A percentile compares a stretch with the other conserved stretches of the same genome.
These are phyloP conservation scores for Clavariopsis aquatica DNA, from an alignment of 495 filamentous ascomycete genomes.

Conservation along the genomic window DNA sequence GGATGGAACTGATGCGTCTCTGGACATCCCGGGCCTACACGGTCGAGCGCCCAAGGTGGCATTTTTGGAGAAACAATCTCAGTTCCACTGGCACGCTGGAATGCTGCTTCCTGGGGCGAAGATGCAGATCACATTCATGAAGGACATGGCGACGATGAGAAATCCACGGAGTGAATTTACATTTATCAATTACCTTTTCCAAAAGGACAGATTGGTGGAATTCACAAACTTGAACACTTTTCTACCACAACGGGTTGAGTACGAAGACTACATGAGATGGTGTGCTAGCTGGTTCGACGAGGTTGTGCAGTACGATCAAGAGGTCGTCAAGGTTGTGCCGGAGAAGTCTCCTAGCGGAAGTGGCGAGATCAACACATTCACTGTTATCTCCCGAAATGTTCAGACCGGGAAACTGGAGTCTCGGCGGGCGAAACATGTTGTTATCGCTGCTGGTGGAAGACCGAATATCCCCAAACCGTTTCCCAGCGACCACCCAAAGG, in stretches of 20 bases:
- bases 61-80: conserved; percentile 81
- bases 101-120: conserved; percentile 91
- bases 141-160: conserved; percentile 87
- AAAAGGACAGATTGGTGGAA: conserved; percentile 73
- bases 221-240: conserved; percentile 93
- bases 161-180: conserved; percentile 90
- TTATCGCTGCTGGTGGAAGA: conserved; percentile 81
- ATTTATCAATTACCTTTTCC: conserved; percentile 89
- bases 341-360: conserved; percentile 42
- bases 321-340: conserved; percentile 65
- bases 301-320: conserved; percentile 73
- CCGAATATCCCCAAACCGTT: conserved; percentile 72
- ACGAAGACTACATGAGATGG: conserved; percentile 94
- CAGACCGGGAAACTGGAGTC: conserved; percentile 54
- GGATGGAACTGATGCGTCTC: conserved; percentile 29
- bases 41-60: conserved; percentile 63
- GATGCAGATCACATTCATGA: conserved; percentile 99
- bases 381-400: conserved; percentile 56
- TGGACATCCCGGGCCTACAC: conserved; percentile 32
- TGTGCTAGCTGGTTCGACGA: conserved; percentile 80
- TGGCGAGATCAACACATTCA: conserved; percentile 55
- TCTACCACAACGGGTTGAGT: conserved; percentile 81
- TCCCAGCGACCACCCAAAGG: conserved; percentile 59
- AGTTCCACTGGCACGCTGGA: conserved; percentile 89
- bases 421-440: conserved; percentile 72